phyloP scores from a whole-genome alignment of 2,329 filamentous ascomycete genomes.

The Sclerotinia borealis region DNA sequence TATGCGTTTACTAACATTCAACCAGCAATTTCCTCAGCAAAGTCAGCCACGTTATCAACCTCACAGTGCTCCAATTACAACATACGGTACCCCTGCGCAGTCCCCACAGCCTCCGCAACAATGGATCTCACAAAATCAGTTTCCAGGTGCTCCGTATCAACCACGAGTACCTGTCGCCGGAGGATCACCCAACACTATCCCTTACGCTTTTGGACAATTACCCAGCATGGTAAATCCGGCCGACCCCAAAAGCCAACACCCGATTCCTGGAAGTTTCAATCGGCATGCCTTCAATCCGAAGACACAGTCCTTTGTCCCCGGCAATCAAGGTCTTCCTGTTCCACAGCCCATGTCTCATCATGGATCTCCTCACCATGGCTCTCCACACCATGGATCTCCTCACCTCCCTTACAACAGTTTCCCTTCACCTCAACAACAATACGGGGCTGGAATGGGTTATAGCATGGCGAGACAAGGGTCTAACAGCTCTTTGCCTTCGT shows the following conservation, averaged over 20 bases:
- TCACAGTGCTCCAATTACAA: conserved; percentile 30
- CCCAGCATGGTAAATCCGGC: conserved; percentile 63
- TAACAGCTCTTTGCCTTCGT: conserved; percentile 33
- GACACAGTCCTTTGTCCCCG: conserved; percentile 84
- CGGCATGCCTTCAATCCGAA: conserved; percentile 89
- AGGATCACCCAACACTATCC: conserved; percentile 35
- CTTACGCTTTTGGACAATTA: conserved; percentile 75
- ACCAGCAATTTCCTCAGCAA: conserved; percentile 29
- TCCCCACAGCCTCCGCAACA: conserved; percentile 28
- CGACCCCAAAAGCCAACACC: conserved; percentile 71
- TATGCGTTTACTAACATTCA: conserved; percentile 11
- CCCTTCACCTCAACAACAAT: conserved; percentile 31
- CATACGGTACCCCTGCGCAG: conserved; percentile 32
- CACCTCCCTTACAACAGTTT: conserved; percentile 40
- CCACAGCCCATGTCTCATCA: conserved; percentile 35
- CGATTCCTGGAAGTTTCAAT: conserved; percentile 77
- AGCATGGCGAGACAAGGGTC: conserved; percentile 34
- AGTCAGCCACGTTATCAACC: conserved; percentile 29
- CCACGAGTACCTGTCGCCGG: conserved; percentile 23
- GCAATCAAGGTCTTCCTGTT: conserved; percentile 44
- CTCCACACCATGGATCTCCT: conserved; percentile 33
- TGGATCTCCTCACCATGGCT: conserved; percentile 30
- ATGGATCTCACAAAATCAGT: conserved; percentile 27
- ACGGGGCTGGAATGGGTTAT: conserved; percentile 31
- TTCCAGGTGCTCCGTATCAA: conserved; percentile 29